A percentile compares a stretch with the other conserved stretches of the same genome.
These are phyloP conservation scores for Comarum palustre DNA, from an alignment of 306 rosid genomes.

Conservation along the genomic window DNA sequence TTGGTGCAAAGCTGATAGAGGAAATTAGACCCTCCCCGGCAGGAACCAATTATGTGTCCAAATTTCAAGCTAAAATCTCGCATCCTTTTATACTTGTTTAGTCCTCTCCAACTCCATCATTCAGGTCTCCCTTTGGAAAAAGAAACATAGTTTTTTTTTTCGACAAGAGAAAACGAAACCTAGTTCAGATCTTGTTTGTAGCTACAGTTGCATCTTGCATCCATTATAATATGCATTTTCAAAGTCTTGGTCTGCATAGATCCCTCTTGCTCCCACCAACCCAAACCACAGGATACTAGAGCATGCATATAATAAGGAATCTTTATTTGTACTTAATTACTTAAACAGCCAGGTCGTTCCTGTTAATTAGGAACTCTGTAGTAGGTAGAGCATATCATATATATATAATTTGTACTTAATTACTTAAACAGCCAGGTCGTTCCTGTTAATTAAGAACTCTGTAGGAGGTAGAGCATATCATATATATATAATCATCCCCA, in stretches of 20 bases:
- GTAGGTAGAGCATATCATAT: background rate
- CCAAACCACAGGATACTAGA: slow-evolving; percentile 17
- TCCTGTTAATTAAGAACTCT: background rate
- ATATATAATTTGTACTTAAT: background rate
- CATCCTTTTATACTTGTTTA: background rate
- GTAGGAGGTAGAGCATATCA: background rate
- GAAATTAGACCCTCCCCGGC: background rate
- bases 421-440: slow-evolving; percentile 4
- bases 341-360: slow-evolving; percentile 9
- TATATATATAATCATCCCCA: background rate
- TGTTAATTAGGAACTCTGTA: background rate
- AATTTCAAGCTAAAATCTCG: background rate
- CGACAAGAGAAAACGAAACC: slow-evolving; percentile 17
- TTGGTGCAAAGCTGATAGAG: slow-evolving; percentile 21
- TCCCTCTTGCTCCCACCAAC: slow-evolving; percentile 38
- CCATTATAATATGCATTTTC: background rate
- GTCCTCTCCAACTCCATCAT: background rate
- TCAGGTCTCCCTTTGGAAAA: slow-evolving; percentile 16
- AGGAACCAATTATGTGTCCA: slow-evolving; percentile 5
- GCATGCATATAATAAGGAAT: background rate
- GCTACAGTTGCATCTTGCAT: background rate
- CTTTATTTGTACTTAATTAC: background rate
- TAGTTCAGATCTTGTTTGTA: slow-evolving; percentile 19
- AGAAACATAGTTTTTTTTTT: slow-evolving; percentile 14
- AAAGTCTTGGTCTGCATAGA: slow-evolving; percentile 17